A percentile compares a stretch with the other conserved stretches of the same genome.
Evolutionary conservation across 2,329 filamentous ascomycete species (phyloP).

Genomic region (Rhynchosporium graminicola): DNA sequence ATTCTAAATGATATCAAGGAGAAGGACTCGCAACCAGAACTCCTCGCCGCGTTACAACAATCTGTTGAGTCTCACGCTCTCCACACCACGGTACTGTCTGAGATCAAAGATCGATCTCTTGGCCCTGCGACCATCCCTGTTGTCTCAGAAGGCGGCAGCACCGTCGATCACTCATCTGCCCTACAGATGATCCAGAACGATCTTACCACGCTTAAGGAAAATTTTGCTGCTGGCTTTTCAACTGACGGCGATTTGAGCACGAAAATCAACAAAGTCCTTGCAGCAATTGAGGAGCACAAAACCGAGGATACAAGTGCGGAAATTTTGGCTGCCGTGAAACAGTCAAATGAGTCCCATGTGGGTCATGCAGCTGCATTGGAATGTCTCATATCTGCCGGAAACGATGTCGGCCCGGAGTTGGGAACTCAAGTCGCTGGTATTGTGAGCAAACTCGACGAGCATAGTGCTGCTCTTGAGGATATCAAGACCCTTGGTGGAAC

Average conservation of each 20-base stretch:
- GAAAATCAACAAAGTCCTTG: constrained; percentile 33
- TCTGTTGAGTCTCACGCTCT: constrained; percentile 33
- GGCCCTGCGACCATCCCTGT: constrained; percentile 17
- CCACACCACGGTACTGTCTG: constrained; percentile 25
- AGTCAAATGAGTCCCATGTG: constrained; percentile 35
- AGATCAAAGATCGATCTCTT: constrained; percentile 32
- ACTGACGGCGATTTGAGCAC: constrained; percentile 29
- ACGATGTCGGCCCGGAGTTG: constrained; percentile 4
- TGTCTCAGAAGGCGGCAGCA: constrained; percentile 7
- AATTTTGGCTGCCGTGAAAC: constrained; percentile 35
- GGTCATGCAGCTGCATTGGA: constrained; percentile 29
- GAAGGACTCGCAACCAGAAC: constrained; percentile 23
- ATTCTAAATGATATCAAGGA: constrained; percentile 31
- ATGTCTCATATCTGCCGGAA: constrained; percentile 20
- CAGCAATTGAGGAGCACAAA: constrained; percentile 30
- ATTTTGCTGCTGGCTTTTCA: constrained; percentile 29
- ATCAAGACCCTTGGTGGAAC: constrained; percentile 11
- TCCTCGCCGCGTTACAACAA: constrained; percentile 32
- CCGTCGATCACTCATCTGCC: constrained; percentile 17
- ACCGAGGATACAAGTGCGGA: constrained; percentile 29
- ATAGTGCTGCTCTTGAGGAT: constrained; percentile 17
- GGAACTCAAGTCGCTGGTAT: constrained; percentile 18
- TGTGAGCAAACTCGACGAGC: constrained; percentile 17
- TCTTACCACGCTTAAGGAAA: constrained; percentile 31
- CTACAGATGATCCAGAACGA: constrained; percentile 26